Base-by-base conservation (phyloP, 2,329 filamentous ascomycete genomes). In the Colletotrichum sp. region DNA sequence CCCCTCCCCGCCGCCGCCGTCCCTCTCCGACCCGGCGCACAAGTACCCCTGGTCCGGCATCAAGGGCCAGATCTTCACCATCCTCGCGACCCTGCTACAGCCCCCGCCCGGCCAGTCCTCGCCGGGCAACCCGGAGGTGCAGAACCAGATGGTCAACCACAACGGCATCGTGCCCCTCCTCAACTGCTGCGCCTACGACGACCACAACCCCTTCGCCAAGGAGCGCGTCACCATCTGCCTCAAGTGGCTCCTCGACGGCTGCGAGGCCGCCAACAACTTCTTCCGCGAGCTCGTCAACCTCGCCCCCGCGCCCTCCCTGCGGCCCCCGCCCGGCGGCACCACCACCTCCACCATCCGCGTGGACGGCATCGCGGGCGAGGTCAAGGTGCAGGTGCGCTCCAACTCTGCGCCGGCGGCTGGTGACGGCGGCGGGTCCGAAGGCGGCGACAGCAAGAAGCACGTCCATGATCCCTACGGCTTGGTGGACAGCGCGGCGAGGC, bases 121-220 rank as follows among this genome's bases (percentile, higher is more conserved):
- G 24, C 92, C 92, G 1, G 92, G 92, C 18, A 93, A 93, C 79
- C 90, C 93, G 1, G 91, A 92, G 10, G 96, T 98, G 0, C 96
- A 99, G 84, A 92, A 94, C 80, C 96, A 98, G 83, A 95, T 99
- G 77, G 92, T 98, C 60, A 91, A 93, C 65, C 92, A 96, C 80
- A 95, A 95, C 78, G 96, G 96, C 57, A 94, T 99, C 59, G 95
- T 98, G 79, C 93, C 95, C 0, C 90, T 99, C 24, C 90, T 98
- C 18, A 96, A 96, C 81, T 98, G 96, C 85, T 98, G 96, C 80
- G 91, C 93, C 36, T 97, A 97, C 82, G 96, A 99, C 82, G 95
- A 96, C 79, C 93, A 98, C 85, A 98, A 98, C 81, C 95, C 96
- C 1, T 98, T 96, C 82, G 96, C 98, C 78, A 95, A 96, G 81